phyloP scores from a whole-genome alignment of 2,329 filamentous ascomycete species.

The Clonostachys chloroleuca region DNA sequence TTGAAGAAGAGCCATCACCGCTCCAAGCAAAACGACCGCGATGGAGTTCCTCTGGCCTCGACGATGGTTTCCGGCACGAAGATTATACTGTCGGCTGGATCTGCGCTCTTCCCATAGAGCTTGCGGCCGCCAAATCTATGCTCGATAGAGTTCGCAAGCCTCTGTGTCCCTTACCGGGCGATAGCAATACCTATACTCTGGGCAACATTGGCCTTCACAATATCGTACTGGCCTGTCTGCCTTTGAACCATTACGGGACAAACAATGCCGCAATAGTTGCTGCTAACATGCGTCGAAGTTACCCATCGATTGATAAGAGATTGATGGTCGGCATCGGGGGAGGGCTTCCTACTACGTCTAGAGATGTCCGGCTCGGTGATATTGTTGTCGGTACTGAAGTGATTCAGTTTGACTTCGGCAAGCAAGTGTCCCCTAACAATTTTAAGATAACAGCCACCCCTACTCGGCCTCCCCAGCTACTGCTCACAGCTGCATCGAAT shows the following conservation, averaged over 20 bases:
- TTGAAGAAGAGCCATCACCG: too few relatives aligned
- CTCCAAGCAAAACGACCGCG: too few relatives aligned
- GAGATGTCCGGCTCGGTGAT: constrained; percentile 5
- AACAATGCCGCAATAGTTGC: constrained; percentile 10
- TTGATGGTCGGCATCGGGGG: constrained; percentile 33
- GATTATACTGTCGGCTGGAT: background rate
- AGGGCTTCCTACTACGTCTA: constrained; percentile 14
- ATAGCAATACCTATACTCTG: constrained; percentile 10
- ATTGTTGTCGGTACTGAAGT: background rate
- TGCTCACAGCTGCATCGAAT: background rate
- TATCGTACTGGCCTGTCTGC: constrained; percentile 17
- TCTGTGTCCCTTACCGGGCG: background rate
- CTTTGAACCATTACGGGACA: constrained; percentile 19
- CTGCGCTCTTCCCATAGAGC: background rate
- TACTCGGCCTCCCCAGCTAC: background rate
- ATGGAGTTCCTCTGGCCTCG: too few relatives aligned
- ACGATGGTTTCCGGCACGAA: background rate
- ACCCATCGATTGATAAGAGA: constrained; percentile 9
- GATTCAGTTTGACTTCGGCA: background rate
- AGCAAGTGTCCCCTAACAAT: background rate
- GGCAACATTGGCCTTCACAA: constrained; percentile 13
- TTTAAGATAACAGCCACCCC: background rate
- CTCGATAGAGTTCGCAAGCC: background rate
- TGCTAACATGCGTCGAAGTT: constrained; percentile 5
- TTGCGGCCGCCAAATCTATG: background rate